phyloP scores from a whole-genome alignment of 129 eudicot genomes.

The Heracleum sosnowskyi region DNA sequence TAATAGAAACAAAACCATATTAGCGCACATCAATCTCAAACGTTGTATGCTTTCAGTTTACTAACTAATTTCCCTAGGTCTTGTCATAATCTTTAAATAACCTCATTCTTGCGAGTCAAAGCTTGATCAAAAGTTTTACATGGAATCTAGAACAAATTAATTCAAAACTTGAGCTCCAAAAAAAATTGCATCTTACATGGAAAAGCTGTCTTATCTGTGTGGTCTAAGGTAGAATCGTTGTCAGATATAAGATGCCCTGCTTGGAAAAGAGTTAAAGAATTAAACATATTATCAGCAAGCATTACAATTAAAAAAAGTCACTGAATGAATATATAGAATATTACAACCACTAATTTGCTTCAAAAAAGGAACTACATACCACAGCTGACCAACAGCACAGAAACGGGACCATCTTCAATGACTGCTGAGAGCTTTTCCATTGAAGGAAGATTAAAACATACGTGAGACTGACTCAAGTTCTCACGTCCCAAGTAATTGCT shows the following conservation, averaged over 20 bases:
- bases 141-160: background rate
- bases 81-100: background rate
- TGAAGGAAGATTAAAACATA: constrained; percentile 72
- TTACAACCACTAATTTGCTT: too few relatives aligned
- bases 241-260: constrained; percentile 32
- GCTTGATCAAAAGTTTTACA: background rate
- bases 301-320: background rate
- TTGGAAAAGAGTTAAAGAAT: constrained; percentile 20
- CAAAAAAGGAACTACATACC: constrained; percentile 38
- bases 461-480: constrained; percentile 28
- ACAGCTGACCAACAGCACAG: constrained; percentile 69
- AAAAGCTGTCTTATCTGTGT: constrained; percentile 29
- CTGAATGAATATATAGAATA: background rate
- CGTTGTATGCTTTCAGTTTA: background rate
- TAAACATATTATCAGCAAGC: constrained; percentile 6
- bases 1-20: background rate
- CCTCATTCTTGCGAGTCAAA: background rate
- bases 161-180: background rate
- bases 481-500: constrained; percentile 32
- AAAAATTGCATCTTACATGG: constrained; percentile 37
- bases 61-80: background rate
- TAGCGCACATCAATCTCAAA: background rate
- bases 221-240: constrained; percentile 35
- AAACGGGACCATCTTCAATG: constrained; percentile 45
- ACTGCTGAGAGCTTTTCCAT: constrained; percentile 51